These are phyloP conservation scores for Canavalia gladiata DNA, from an alignment of 306 rosid species.

Conservation along the genomic window DNA sequence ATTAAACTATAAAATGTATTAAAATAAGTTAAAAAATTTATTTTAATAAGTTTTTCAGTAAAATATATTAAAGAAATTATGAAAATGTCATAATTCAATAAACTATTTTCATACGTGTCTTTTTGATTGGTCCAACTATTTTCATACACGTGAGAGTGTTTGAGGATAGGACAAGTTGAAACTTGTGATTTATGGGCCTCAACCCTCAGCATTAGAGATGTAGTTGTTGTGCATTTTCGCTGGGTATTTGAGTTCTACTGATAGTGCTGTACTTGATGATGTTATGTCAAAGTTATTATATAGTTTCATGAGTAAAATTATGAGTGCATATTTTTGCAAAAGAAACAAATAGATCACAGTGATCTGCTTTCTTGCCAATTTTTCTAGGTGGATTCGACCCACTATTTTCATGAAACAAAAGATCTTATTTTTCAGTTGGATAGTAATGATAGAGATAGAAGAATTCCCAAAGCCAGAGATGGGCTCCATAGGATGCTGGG, in stretches of 20 bases:
- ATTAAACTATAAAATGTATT: too few relatives aligned
- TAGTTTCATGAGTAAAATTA: background rate
- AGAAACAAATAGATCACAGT: background rate
- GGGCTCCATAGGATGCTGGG: conserved; percentile 67
- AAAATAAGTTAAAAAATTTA: too few relatives aligned
- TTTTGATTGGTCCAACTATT: too few relatives aligned
- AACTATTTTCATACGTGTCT: too few relatives aligned
- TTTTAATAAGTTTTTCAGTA: too few relatives aligned
- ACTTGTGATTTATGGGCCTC: background rate
- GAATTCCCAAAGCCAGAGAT: conserved; percentile 66
- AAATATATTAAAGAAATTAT: too few relatives aligned
- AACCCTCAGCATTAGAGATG: background rate
- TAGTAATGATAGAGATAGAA: conserved; percentile 68
- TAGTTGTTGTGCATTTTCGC: background rate
- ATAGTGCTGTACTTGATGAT: background rate
- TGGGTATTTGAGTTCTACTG: background rate
- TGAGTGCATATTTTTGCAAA: background rate
- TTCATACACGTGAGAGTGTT: conserved; percentile 56
- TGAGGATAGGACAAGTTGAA: conserved; percentile 78
- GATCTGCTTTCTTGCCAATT: background rate
- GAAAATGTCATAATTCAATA: too few relatives aligned
- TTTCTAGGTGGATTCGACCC: conserved; percentile 68
- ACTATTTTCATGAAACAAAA: conserved; percentile 72
- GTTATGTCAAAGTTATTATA: background rate
- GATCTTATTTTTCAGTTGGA: conserved; percentile 73